Base-by-base conservation (phyloP, 139 green algal species). In the Closterium sp. region DNA sequence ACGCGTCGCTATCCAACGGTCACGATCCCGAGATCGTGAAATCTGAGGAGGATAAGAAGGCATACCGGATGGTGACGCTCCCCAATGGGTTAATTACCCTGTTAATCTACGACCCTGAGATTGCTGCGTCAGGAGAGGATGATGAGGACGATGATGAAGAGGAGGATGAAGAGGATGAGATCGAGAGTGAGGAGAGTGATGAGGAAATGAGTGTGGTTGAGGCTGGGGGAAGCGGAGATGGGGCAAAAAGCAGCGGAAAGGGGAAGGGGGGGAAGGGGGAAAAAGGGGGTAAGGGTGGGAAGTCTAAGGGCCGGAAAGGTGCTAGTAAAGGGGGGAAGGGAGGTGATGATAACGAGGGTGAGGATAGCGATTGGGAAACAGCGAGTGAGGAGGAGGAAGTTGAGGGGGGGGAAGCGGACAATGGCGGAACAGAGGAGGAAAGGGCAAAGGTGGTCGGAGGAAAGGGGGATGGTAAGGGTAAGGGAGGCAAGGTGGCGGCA, bases 91-190 rank as follows among this genome's bases (percentile, higher is more conserved):
- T 99, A 4, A 79, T 89, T 0, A 96, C 96, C 9, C 89, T 99
- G 42, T 93, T 99, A 6, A 98, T 99, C n/a, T 95, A 96, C 92
- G 98, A 99, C 89, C 97, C 97, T 0, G 96, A 98, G 34, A 98
- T 99, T 38, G 86, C 91, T 28, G 17, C 29, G 86, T 27, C 22
- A 45, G 30, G 28, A 27, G 89, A 89, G 4, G 89, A 95, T 13
- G 86, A 95, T 1, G 91, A 93, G 3, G 96, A 96, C 0, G 95
- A 96, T 9, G 95, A 92, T 10, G 85, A 93, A 30, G 95, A 95
- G 29, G 94, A 92, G 2, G 94, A 91, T 2, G 93, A 95, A 9
- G 92, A 91, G 13, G 92, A 91, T 4, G 95, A 94, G 30, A 50
- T 30, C 21, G 92, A 86, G 31, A 89, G 91, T 31, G 90, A 89